Percentiles rank a stretch among this genome's conserved stretches.
These are phyloP conservation scores for Nannizziopsis barbatae DNA, from an alignment of 2,329 filamentous ascomycete genomes.

Conservation along the genomic window DNA sequence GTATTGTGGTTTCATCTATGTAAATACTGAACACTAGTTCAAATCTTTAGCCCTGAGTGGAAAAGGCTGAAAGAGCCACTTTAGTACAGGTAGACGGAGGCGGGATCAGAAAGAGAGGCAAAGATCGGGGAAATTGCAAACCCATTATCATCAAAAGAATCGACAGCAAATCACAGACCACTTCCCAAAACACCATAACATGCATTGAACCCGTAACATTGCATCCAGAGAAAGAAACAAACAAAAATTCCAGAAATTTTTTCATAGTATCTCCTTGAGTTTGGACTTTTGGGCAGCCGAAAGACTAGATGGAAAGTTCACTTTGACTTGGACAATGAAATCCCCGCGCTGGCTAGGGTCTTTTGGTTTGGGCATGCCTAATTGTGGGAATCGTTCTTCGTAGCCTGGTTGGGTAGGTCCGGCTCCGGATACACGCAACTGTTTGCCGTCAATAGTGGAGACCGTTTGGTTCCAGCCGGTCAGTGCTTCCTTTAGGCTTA, in stretches of 20 bases:
- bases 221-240: background rate
- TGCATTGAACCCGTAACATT: conserved; percentile 3
- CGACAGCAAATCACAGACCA: background rate
- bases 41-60: no score
- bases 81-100: no score
- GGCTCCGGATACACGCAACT: conserved; percentile 63
- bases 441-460: conserved; percentile 82
- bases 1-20: no score
- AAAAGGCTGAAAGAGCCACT: no score
- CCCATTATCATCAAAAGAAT: background rate
- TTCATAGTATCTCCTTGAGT: conserved; percentile 63
- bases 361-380: conserved; percentile 94
- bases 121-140: background rate
- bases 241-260: background rate
- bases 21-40: no score
- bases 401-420: conserved; percentile 80
- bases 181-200: conserved; percentile 5
- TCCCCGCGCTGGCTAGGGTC: conserved; percentile 75
- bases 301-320: conserved; percentile 76
- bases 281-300: conserved; percentile 67
- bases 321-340: conserved; percentile 79
- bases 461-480: conserved; percentile 92
- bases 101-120: background rate
- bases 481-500: conserved; percentile 84
- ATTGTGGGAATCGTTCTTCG: conserved; percentile 66